Percentiles rank a stretch among this genome's conserved stretches.
These are phyloP conservation scores for Ogataea saltuana DNA, from an alignment of 805 yeast species.

Conservation along the genomic window DNA sequence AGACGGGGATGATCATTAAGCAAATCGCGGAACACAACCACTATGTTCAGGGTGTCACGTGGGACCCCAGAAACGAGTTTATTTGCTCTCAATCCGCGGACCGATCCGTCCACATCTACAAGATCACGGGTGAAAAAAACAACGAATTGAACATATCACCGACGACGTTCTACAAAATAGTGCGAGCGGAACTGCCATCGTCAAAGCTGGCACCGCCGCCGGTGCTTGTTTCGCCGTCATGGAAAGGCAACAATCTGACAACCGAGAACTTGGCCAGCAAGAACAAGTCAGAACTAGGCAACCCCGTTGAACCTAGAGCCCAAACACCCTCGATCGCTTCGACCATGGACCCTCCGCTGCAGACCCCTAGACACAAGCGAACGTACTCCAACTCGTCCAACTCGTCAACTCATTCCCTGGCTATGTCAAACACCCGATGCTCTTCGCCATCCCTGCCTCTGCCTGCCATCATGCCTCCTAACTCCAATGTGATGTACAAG, in stretches of 20 bases:
- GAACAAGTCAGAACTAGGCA: constrained; percentile 14
- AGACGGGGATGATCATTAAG: constrained; percentile 55
- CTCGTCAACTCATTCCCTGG: constrained; percentile 35
- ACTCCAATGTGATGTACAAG: constrained; percentile 32
- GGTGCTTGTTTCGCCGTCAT: constrained; percentile 12
- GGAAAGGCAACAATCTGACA: constrained; percentile 17
- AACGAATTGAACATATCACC: constrained; percentile 38
- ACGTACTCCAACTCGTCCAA: constrained; percentile 44
- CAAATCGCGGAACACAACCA: constrained; percentile 76
- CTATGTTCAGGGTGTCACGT: constrained; percentile 92
- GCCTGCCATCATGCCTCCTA: constrained; percentile 49
- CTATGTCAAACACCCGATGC: constrained; percentile 28
- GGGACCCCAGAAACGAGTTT: constrained; percentile 86
- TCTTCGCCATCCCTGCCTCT: constrained; percentile 38
- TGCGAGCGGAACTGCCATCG: constrained; percentile 59
- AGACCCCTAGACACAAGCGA: constrained; percentile 39
- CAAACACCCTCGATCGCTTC: constrained; percentile 15
- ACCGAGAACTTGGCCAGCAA: constrained; percentile 23
- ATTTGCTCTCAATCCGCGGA: constrained; percentile 91
- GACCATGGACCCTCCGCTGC: constrained; percentile 35
- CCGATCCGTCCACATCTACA: constrained; percentile 73
- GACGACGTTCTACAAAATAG: constrained; percentile 47
- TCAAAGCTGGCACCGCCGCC: constrained; percentile 19
- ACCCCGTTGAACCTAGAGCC: constrained; percentile 1
- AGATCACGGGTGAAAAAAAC: constrained; percentile 34